Evolutionary conservation across 1,139 yeast species (phyloP).

Genomic region (Yamadazyma dushanensis): DNA sequence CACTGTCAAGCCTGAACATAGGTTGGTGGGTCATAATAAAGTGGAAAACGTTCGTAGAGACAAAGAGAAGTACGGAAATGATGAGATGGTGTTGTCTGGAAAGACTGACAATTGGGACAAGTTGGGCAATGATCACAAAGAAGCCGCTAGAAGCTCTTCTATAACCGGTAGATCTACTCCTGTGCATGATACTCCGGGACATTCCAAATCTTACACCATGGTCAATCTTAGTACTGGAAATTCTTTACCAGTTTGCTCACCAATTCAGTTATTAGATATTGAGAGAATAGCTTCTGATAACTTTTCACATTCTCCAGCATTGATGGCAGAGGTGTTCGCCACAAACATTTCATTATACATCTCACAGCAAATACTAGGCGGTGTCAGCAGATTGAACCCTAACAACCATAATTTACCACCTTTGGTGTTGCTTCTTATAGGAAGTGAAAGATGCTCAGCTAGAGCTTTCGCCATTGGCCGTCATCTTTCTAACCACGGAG

Average conservation of each 20-base stretch:
- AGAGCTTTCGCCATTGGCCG: conserved; percentile 81
- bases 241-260: conserved; percentile 64
- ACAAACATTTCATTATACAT: conserved; percentile 63
- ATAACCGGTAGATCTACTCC: conserved; percentile 19
- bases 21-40: conserved; percentile 78
- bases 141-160: conserved; percentile 12
- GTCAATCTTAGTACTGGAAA: conserved; percentile 21
- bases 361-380: conserved; percentile 62
- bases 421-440: conserved; percentile 67
- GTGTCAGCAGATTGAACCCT: conserved; percentile 57
- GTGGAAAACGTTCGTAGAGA: conserved; percentile 33
- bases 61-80: conserved; percentile 56
- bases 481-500: conserved; percentile 73
- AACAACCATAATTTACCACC: conserved; percentile 79
- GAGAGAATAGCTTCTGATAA: conserved; percentile 59
- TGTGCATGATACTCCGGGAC: conserved; percentile 7
- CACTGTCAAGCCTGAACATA: conserved; percentile 54
- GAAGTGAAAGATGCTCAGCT: conserved; percentile 72
- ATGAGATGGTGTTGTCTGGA: conserved; percentile 66
- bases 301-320: conserved; percentile 49
- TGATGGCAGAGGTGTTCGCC: conserved; percentile 71
- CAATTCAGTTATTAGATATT: conserved; percentile 79
- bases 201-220: conserved; percentile 11
- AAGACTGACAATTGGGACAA: conserved; percentile 59
- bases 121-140: conserved; percentile 26